Conservation (phyloP, 371 early-diverging fungal genomes). For the Syncephalastrum monosporum region DNA sequence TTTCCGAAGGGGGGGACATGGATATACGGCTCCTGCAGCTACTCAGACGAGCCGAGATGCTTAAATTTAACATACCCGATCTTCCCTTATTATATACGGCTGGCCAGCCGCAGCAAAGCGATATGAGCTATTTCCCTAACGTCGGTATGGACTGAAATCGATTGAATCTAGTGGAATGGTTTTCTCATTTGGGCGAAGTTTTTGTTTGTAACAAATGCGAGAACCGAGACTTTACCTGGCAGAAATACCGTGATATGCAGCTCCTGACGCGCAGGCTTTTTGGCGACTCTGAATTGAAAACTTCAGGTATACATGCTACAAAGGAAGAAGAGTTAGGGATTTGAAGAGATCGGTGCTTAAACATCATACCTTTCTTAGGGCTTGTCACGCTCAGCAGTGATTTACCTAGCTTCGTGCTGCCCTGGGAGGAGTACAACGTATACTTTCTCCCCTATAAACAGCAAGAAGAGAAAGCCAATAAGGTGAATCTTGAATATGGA, state of each 20-base stretch:
- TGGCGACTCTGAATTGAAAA: slow-evolving; percentile 42
- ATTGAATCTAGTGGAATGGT: too few species aligned
- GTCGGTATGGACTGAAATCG: slow-evolving; percentile 24
- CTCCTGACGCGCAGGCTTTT: slow-evolving; percentile 22
- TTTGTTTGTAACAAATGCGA: slow-evolving; percentile 50
- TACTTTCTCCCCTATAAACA: slow-evolving; percentile 32
- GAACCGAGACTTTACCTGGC: slow-evolving; percentile 29
- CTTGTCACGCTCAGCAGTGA: slow-evolving; percentile 27
- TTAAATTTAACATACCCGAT: slow-evolving; percentile 50
- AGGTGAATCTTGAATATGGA: not conserved
- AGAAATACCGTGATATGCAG: slow-evolving; percentile 23
- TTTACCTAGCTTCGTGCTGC: slow-evolving; percentile 20
- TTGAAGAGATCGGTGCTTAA: not conserved
- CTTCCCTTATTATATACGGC: slow-evolving; percentile 31
- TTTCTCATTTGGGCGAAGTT: slow-evolving; percentile 16
- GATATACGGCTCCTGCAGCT: slow-evolving; percentile 44
- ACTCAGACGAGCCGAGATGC: slow-evolving; percentile 52
- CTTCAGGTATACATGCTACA: slow-evolving; percentile 26
- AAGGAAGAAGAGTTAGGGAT: not conserved
- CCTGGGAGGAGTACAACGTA: slow-evolving; percentile 18
- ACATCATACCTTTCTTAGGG: slow-evolving; percentile 13
- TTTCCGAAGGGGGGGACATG: slow-evolving; percentile 52
- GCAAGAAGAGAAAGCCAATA: not conserved
- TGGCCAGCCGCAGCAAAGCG: slow-evolving; percentile 20
- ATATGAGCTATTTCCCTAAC: slow-evolving; percentile 40